phyloP scores from a whole-genome alignment of 805 yeast genomes.

The Zygosaccharomyces pseudorouxii region DNA sequence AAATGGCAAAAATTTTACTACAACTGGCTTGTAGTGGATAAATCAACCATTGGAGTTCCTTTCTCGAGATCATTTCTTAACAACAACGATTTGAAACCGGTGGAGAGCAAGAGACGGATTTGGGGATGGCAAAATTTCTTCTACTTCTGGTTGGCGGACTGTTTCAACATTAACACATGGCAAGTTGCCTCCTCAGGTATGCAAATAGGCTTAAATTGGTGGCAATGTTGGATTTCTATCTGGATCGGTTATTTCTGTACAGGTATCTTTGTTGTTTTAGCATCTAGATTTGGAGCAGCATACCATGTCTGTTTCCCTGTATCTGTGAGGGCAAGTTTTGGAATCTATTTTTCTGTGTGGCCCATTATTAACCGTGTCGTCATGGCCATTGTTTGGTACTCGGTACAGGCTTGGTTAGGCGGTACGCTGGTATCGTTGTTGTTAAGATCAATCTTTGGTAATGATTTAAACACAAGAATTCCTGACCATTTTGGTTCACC shows the following conservation, averaged over 20 bases:
- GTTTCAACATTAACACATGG: slow-evolving; percentile 87
- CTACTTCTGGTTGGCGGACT: slow-evolving; percentile 83
- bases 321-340: slow-evolving; percentile 74
- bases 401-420: slow-evolving; percentile 81
- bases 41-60: slow-evolving; percentile 40
- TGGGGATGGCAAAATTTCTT: slow-evolving; percentile 84
- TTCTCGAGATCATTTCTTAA: slow-evolving; percentile 59
- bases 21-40: slow-evolving; percentile 26
- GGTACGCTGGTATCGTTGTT: slow-evolving; percentile 77
- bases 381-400: slow-evolving; percentile 84
- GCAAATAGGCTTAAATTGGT: slow-evolving; percentile 74
- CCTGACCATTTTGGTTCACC: slow-evolving; percentile 56
- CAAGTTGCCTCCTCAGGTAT: slow-evolving; percentile 87
- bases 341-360: slow-evolving; percentile 83
- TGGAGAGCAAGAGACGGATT: slow-evolving; percentile 65
- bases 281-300: slow-evolving; percentile 73
- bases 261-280: slow-evolving; percentile 62
- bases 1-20: slow-evolving; percentile 25
- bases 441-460: slow-evolving; percentile 72
- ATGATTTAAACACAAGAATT: slow-evolving; percentile 54
- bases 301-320: slow-evolving; percentile 87
- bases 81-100: slow-evolving; percentile 76
- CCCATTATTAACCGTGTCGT: slow-evolving; percentile 84
- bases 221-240: slow-evolving; percentile 86
- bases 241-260: slow-evolving; percentile 78